Evolutionary conservation across 805 yeast genomes (phyloP), one percentile per base, ranked within the genome.

Genomic region (Wickerhamiella qilinensis): DNA sequence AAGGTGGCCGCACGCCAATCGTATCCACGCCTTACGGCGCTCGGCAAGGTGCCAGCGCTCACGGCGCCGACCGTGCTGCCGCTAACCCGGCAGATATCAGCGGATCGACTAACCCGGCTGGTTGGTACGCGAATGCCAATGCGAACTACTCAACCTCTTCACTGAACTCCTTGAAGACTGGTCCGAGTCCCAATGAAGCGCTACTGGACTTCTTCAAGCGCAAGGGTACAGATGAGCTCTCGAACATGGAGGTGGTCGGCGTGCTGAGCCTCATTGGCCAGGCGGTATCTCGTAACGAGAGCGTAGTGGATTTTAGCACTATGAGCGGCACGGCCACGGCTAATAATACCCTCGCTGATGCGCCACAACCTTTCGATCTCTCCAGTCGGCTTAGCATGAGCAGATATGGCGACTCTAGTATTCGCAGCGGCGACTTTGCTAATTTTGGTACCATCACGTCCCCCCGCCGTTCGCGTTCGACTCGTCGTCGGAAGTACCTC

Each of bases 181-280:
- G 16, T 4, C n/a, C 8, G n/a, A 18, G 38, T 17, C 73, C 75
- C 7, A 78, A 77, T 56, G 73, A 69, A 30, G 67, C 71, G 20
- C 58, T 81, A 35, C 73, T 82, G 15, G 69, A 65, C 25, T 81
- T 81, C 50, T 81, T 81, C 52, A 67, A 67, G 18, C 63, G 60
- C 24, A 81, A 78, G 53, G 91, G 91, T 15, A 69, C 72, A 40
- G 58, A 57, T 9, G 84, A 85, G n/a, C 62, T 82, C 44, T 64
- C 74, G 11, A 79, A 75, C 19, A 63, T 79, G 35, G 93, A 82
- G 53, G 68, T 76, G 46, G 85, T 77, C 52, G 93, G 91, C 6
- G 88, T 82, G 1, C 53, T 76, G 43, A 70, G 85, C 4, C 56
- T 81, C 15, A 62, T 70, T 42, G 59, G 61, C 16, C 68, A 64